These are phyloP conservation scores for Paramecium primaurelia DNA, from an alignment of 73 alveolate genomes.

Conservation along the genomic window DNA sequence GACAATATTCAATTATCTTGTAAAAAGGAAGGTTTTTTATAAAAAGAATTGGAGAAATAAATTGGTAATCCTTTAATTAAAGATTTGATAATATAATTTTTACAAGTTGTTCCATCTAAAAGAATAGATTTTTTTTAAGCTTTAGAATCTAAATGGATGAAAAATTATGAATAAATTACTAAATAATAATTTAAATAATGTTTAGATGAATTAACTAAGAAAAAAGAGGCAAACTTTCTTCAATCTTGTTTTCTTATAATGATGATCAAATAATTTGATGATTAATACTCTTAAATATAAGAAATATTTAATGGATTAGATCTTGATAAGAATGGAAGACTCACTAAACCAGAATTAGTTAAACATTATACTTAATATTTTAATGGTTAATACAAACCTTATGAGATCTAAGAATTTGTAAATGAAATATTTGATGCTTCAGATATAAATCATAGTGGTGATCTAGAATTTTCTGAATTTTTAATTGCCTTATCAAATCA, in stretches of 20 bases:
- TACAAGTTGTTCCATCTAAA: not conserved
- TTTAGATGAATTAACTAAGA: not conserved
- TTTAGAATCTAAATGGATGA: not conserved
- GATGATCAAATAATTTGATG: slow-evolving; percentile 1
- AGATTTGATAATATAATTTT: not conserved
- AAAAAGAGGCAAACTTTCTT: not conserved
- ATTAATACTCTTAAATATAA: not conserved
- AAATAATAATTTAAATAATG: not conserved
- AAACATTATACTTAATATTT: not conserved
- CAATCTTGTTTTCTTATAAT: not conserved
- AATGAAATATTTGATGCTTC: not conserved
- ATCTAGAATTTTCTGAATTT: not conserved
- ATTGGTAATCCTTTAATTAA: not conserved
- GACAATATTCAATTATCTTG: not conserved
- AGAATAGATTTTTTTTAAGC: not conserved
- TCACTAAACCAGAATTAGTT: not conserved
- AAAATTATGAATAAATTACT: not conserved
- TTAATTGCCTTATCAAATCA: not conserved
- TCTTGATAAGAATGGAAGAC: not conserved
- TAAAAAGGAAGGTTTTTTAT: not conserved
- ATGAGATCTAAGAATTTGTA: not conserved
- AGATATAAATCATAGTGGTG: not conserved
- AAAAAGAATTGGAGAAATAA: not conserved
- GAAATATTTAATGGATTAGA: not conserved
- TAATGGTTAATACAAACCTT: not conserved